Conservation (phyloP, 1,284 basidiomycete species). For the Ceratobasidium theobromae region DNA sequence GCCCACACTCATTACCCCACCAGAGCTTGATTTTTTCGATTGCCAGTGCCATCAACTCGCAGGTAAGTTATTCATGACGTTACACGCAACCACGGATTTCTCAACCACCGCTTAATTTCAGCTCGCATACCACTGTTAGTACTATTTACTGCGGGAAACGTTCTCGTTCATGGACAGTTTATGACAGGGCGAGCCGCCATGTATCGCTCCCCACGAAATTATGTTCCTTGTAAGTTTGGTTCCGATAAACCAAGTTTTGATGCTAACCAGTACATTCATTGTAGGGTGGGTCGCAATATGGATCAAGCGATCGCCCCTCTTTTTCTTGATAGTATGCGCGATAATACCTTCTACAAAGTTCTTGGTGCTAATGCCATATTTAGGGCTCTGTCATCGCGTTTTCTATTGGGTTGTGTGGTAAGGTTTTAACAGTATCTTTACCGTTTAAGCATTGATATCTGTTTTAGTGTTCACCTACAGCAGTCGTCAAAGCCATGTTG, state of each 20-base stretch:
- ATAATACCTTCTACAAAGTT: not conserved
- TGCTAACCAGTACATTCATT: not conserved
- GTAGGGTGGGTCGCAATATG: slow-evolving; percentile 26
- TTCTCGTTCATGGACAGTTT: not conserved
- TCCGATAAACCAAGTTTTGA: not conserved
- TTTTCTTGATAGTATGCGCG: slow-evolving; percentile 60
- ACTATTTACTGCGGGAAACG: not conserved
- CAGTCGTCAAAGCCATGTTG: slow-evolving; percentile 47
- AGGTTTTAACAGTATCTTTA: slow-evolving; percentile 52
- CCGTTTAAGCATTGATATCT: slow-evolving; percentile 18
- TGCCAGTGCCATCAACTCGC: slow-evolving; percentile 73
- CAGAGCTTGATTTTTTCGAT: slow-evolving; percentile 64
- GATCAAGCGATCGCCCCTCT: slow-evolving; percentile 65
- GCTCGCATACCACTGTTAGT: slow-evolving; percentile 26
- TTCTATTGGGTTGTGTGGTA: slow-evolving; percentile 62
- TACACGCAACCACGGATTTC: not conserved
- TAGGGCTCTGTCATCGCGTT: slow-evolving; percentile 63
- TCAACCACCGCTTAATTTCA: not conserved
- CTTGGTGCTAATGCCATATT: not conserved
- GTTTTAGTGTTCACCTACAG: slow-evolving; percentile 44
- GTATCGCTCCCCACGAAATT: slow-evolving; percentile 64
- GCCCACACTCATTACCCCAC: not conserved
- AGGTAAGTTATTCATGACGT: slow-evolving; percentile 44
- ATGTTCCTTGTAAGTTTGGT: slow-evolving; percentile 57
- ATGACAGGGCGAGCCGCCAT: slow-evolving; percentile 49